A percentile compares a stretch with the other conserved stretches of the same genome.
Conservation (phyloP, 2,329 filamentous ascomycete genomes). For the Fusarium equiseti region DNA sequence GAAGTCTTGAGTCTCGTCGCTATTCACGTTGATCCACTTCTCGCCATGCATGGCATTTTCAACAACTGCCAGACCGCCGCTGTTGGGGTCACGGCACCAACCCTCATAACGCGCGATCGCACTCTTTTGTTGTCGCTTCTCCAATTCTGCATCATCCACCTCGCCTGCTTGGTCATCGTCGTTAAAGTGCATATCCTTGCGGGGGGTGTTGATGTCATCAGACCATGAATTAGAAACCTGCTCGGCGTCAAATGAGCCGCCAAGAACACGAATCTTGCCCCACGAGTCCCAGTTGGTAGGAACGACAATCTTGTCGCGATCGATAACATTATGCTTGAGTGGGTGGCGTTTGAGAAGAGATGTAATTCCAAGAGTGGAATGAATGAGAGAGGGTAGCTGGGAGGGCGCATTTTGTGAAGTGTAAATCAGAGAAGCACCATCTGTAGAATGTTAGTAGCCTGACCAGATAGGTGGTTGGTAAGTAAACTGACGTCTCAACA, state of each 20-base stretch:
- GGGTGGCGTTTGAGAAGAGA: conserved; percentile 83
- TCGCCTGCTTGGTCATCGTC: conserved; percentile 44
- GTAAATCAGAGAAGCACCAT: conserved; percentile 87
- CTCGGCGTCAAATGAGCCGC: conserved; percentile 94
- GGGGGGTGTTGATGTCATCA: conserved; percentile 77
- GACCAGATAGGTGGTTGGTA: neutral
- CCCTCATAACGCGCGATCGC: conserved; percentile 82
- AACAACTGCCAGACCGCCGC: conserved; percentile 63
- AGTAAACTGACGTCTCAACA: conserved; percentile 77
- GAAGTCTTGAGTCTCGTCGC: conserved; percentile 80
- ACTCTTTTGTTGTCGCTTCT: conserved; percentile 58
- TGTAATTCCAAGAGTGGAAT: conserved; percentile 87
- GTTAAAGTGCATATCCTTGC: conserved; percentile 44
- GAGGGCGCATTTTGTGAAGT: conserved; percentile 81
- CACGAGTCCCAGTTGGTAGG: conserved; percentile 98
- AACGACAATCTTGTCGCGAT: conserved; percentile 92
- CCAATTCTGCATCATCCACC: conserved; percentile 40
- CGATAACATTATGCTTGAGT: conserved; percentile 90
- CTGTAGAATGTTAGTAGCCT: conserved; percentile 58
- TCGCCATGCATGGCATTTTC: conserved; percentile 56
- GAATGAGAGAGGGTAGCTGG: conserved; percentile 82
- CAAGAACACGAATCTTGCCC: conserved; percentile 93
- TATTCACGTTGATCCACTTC: conserved; percentile 52
- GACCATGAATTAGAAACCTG: conserved; percentile 87
- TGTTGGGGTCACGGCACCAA: conserved; percentile 80